These are phyloP conservation scores for Ceriops tagal DNA, from an alignment of 345 rosid genomes.

Conservation along the genomic window DNA sequence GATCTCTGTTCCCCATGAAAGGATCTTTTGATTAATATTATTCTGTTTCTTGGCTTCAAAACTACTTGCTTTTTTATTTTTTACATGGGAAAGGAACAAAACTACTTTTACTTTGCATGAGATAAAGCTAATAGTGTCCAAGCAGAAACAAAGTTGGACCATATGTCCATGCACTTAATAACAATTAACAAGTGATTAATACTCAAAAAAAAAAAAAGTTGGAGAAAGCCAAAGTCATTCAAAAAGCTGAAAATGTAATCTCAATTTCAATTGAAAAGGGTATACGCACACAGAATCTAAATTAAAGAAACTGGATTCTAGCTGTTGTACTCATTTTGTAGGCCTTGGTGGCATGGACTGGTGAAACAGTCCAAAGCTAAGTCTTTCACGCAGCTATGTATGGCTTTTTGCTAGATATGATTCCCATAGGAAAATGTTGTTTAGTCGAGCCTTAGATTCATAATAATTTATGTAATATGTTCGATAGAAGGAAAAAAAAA, in stretches of 20 bases:
- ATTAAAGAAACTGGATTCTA: constrained; percentile 31
- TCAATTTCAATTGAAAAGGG: constrained; percentile 21
- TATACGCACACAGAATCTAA: constrained; percentile 25
- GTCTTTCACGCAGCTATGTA: constrained; percentile 10
- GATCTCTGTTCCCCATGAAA: no score
- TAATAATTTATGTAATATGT: constrained; percentile 19
- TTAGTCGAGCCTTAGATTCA: constrained; percentile 31
- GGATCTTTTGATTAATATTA: no score
- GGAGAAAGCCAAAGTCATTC: constrained; percentile 8
- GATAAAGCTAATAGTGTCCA: constrained; percentile 16
- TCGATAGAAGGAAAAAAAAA: not conserved
- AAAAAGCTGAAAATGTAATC: constrained; percentile 33
- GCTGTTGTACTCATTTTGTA: constrained; percentile 35
- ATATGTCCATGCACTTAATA: constrained; percentile 20
- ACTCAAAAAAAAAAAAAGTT: constrained; percentile 2
- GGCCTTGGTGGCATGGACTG: constrained; percentile 36
- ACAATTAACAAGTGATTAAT: constrained; percentile 1
- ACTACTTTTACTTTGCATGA: not conserved
- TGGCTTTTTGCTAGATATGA: constrained; percentile 34
- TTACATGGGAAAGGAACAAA: constrained; percentile 8
- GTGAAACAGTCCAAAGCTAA: constrained; percentile 21
- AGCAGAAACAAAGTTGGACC: constrained; percentile 25
- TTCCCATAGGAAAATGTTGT: constrained; percentile 24
- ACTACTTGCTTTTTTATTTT: no score
- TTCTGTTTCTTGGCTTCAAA: no score